phyloP scores from a whole-genome alignment of 2,329 filamentous ascomycete species.

The Venturia aucupariae region DNA sequence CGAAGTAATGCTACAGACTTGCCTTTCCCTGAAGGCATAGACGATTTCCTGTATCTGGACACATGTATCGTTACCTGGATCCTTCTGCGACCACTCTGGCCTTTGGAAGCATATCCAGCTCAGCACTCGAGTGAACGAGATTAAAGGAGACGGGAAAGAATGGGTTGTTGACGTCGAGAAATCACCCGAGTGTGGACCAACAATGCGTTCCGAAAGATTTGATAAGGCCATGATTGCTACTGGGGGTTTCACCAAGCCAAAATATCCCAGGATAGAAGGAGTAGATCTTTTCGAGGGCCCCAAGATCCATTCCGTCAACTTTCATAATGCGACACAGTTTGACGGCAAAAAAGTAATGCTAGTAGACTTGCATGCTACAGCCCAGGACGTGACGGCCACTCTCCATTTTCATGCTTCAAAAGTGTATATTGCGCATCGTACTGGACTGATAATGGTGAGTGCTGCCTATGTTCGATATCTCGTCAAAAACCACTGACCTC shows the following conservation, averaged over 20 bases:
- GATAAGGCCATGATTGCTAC: conserved; percentile 29
- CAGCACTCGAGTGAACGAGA: conserved; percentile 24
- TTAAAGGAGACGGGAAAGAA: conserved; percentile 23
- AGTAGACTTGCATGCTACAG: conserved; percentile 35
- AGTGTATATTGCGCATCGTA: conserved; percentile 35
- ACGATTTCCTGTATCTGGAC: conserved; percentile 19
- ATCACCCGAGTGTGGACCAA: conserved; percentile 20
- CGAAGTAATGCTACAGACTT: conserved; percentile 34
- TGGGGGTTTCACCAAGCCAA: conserved; percentile 28
- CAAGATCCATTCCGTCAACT: conserved; percentile 28
- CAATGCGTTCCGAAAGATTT: conserved; percentile 21
- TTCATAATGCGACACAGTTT: conserved; percentile 26
- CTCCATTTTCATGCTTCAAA: conserved; percentile 29
- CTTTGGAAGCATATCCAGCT: conserved; percentile 28
- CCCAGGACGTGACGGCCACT: conserved; percentile 28
- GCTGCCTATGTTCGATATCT: neutral
- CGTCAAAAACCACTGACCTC: conserved; percentile 11
- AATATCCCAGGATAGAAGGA: conserved; percentile 29
- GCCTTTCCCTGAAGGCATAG: conserved; percentile 33
- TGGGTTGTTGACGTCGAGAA: conserved; percentile 25
- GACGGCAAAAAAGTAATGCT: conserved; percentile 36
- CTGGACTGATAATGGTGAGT: conserved; percentile 29
- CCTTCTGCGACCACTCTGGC: conserved; percentile 33
- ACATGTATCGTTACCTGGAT: conserved; percentile 31
- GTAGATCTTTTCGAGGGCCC: conserved; percentile 31